phyloP scores from a whole-genome alignment of 371 early-diverging fungal species.

The Circinella umbellata region DNA sequence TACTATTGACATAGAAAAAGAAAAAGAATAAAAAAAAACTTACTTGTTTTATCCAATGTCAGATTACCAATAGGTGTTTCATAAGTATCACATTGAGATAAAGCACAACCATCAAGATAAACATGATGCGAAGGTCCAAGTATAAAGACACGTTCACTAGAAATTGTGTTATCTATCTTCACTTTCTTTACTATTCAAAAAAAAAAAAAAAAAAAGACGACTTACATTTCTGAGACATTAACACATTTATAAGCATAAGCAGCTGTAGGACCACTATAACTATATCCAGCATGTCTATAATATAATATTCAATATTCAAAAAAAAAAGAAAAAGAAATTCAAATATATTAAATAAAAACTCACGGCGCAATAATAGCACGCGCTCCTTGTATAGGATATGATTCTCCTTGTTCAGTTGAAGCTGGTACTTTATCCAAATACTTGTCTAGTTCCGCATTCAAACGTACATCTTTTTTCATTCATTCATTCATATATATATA shows the following conservation, averaged over 20 bases:
- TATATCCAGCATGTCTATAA: conserved; percentile 88
- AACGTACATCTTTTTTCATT: conserved; percentile 19
- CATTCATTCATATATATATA: too few relatives aligned
- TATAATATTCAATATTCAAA: neutral
- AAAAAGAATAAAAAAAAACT: neutral
- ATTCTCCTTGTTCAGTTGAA: conserved; percentile 34
- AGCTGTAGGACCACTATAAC: conserved; percentile 88
- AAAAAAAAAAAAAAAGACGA: too few relatives aligned
- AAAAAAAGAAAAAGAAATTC: too few relatives aligned
- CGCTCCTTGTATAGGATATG: conserved; percentile 57
- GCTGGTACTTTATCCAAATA: conserved; percentile 58
- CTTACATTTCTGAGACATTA: conserved; percentile 63
- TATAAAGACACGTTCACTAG: conserved; percentile 83
- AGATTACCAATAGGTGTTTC: conserved; percentile 90
- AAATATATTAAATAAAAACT: conserved; percentile 18
- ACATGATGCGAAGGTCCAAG: conserved; percentile 94
- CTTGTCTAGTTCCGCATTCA: conserved; percentile 52
- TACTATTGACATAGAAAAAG: neutral
- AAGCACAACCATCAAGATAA: conserved; percentile 79
- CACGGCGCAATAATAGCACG: conserved; percentile 89
- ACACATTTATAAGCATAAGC: conserved; percentile 86
- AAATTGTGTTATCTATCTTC: conserved; percentile 3
- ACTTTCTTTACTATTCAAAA: neutral
- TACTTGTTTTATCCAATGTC: conserved; percentile 65
- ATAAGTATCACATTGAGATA: conserved; percentile 73